Conservation (phyloP, 768 basidiomycete species). For the Boletus bicolor region DNA sequence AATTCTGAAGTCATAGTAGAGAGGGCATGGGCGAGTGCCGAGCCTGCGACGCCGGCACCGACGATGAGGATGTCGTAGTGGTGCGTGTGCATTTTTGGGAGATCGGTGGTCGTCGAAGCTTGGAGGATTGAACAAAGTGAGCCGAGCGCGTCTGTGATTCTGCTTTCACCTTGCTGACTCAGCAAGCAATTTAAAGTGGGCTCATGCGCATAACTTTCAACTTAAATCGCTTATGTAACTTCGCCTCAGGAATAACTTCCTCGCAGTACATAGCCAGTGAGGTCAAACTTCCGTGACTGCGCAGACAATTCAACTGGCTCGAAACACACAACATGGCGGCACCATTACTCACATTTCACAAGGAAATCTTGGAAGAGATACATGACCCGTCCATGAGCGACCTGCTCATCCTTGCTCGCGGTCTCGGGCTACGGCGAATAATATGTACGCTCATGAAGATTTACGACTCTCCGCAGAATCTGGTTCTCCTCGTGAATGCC, state of each 20-base stretch:
- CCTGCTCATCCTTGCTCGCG: constrained; percentile 79
- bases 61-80: constrained; percentile 82
- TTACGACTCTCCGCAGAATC: constrained; percentile 80
- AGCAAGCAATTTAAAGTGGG: constrained; percentile 11
- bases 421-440: constrained; percentile 81
- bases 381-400: constrained; percentile 75
- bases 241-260: too few species aligned
- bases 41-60: constrained; percentile 90
- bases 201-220: neutral
- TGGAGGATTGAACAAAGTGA: neutral
- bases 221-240: neutral
- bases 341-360: constrained; percentile 62
- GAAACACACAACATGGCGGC: constrained; percentile 18
- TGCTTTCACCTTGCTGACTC: constrained; percentile 9
- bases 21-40: constrained; percentile 82
- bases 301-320: neutral
- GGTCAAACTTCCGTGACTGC: neutral
- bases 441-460: constrained; percentile 88
- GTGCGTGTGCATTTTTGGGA: constrained; percentile 7
- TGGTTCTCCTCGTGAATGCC: constrained; percentile 83
- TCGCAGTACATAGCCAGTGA: neutral
- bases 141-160: neutral
- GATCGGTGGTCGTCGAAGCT: neutral
- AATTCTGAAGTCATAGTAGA: constrained; percentile 46
- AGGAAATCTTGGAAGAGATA: constrained; percentile 59